Evolutionary conservation across 1,284 basidiomycete genomes (phyloP).

Genomic region (Cerioporus squamosus): DNA sequence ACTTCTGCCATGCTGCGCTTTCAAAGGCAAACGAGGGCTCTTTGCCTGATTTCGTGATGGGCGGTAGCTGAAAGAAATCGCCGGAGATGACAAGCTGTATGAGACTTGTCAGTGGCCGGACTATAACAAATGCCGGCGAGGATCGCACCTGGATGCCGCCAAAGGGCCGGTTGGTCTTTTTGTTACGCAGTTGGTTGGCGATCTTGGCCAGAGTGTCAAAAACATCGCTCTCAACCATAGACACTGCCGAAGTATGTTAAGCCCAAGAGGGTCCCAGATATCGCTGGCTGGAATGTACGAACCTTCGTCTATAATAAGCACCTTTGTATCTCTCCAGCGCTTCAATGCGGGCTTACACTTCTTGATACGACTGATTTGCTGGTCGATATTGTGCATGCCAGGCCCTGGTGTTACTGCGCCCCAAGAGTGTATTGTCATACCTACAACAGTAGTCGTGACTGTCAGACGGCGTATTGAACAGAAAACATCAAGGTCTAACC

Average conservation of each 20-base stretch:
- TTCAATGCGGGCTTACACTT: conserved; percentile 41
- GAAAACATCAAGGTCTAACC: too few species aligned
- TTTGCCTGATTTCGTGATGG: conserved; percentile 67
- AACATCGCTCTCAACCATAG: conserved; percentile 94
- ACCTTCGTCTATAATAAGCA: conserved; percentile 92
- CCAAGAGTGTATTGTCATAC: conserved; percentile 47
- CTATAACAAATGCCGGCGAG: not conserved
- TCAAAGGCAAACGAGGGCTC: conserved; percentile 83
- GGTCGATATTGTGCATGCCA: conserved; percentile 36
- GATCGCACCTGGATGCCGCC: conserved; percentile 87
- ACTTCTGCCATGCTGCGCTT: conserved; percentile 78
- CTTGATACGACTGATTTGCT: conserved; percentile 41
- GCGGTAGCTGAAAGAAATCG: conserved; percentile 97
- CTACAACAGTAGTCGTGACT: conserved; percentile 17
- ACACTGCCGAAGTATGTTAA: conserved; percentile 58
- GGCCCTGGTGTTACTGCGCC: conserved; percentile 41
- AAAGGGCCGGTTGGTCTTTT: conserved; percentile 75
- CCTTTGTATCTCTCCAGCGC: conserved; percentile 53
- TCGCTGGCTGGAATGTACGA: too few species aligned
- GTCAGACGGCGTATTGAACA: too few species aligned
- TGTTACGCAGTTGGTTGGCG: conserved; percentile 38
- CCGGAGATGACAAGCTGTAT: conserved; percentile 84
- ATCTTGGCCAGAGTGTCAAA: conserved; percentile 80
- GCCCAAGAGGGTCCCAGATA: too few species aligned
- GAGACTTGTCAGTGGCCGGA: not conserved